Evolutionary conservation across 768 basidiomycete species (phyloP).

Genomic region (Suillus luteus): DNA sequence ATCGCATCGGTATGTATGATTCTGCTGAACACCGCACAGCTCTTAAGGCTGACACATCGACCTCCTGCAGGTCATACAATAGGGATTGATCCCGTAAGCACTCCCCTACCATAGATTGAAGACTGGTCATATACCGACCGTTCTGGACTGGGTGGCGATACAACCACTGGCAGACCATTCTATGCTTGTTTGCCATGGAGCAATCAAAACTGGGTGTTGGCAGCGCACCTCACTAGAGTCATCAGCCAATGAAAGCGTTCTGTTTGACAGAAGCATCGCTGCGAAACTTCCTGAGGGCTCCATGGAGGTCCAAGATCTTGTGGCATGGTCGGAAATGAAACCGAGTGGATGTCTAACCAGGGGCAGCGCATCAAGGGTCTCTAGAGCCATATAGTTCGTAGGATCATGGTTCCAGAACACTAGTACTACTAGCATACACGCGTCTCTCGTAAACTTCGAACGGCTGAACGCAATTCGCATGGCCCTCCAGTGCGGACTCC

Average conservation of each 20-base stretch:
- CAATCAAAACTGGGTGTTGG: constrained; percentile 25
- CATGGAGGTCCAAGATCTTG: constrained; percentile 39
- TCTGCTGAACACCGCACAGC: neutral
- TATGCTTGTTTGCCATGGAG: constrained; percentile 34
- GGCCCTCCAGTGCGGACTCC: neutral
- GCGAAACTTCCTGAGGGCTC: constrained; percentile 32
- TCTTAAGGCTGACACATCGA: too few species aligned
- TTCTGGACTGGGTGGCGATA: constrained; percentile 33
- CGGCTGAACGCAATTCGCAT: neutral
- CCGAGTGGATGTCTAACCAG: constrained; percentile 25
- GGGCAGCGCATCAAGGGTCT: constrained; percentile 28
- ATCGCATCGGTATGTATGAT: constrained; percentile 31
- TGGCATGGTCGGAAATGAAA: constrained; percentile 31
- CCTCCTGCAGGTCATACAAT: constrained; percentile 29
- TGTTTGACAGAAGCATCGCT: constrained; percentile 36
- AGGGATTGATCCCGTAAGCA: constrained; percentile 36
- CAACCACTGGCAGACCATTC: constrained; percentile 37
- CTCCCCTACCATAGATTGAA: constrained; percentile 36
- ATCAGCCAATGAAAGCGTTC: constrained; percentile 30
- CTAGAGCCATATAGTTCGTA: constrained; percentile 13
- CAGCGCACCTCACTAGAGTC: constrained; percentile 26
- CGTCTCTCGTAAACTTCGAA: neutral
- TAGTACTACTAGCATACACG: neutral
- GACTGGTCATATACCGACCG: constrained; percentile 15
- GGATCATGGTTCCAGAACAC: neutral